These are phyloP conservation scores for Alternaria metachromatica DNA, from an alignment of 2,329 filamentous ascomycete genomes.

Conservation along the genomic window DNA sequence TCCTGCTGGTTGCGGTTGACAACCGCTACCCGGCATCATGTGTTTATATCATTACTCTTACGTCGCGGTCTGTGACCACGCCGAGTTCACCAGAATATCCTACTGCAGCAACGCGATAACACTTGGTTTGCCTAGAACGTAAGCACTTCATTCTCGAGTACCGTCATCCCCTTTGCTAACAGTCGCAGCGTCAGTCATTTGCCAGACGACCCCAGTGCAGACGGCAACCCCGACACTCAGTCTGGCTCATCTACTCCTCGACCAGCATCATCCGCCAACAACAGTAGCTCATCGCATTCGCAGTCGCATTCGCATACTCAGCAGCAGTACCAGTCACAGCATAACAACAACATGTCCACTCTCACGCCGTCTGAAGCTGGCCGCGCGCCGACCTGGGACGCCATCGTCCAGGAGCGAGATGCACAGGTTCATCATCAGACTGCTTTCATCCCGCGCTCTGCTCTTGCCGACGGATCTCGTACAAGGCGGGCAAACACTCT, in stretches of 20 bases:
- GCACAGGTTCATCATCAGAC: constrained; percentile 6
- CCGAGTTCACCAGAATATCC: constrained; percentile 34
- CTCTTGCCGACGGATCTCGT: constrained; percentile 11
- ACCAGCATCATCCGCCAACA: constrained; percentile 17
- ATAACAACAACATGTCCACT: constrained; percentile 36
- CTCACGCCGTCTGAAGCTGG: constrained; percentile 22
- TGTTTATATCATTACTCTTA: constrained; percentile 46
- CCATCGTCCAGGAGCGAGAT: background rate
- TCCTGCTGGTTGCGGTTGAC: constrained; percentile 13
- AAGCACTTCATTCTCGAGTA: background rate
- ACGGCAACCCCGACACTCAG: constrained; percentile 1
- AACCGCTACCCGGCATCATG: constrained; percentile 32
- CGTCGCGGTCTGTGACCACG: constrained; percentile 42
- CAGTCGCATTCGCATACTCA: constrained; percentile 25
- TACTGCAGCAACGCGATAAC: constrained; percentile 42
- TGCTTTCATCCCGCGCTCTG: constrained; percentile 32
- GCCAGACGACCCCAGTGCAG: constrained; percentile 15
- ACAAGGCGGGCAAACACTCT: background rate
- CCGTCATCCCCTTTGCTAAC: constrained; percentile 4
- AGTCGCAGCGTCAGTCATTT: constrained; percentile 24
- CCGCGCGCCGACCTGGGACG: constrained; percentile 7
- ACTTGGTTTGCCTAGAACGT: constrained; percentile 28
- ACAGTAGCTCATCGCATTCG: constrained; percentile 20
- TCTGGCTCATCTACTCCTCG: constrained; percentile 11
- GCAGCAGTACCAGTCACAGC: constrained; percentile 21